phyloP scores from a whole-genome alignment of 2,329 filamentous ascomycete species.

The Leptographium procerum region DNA sequence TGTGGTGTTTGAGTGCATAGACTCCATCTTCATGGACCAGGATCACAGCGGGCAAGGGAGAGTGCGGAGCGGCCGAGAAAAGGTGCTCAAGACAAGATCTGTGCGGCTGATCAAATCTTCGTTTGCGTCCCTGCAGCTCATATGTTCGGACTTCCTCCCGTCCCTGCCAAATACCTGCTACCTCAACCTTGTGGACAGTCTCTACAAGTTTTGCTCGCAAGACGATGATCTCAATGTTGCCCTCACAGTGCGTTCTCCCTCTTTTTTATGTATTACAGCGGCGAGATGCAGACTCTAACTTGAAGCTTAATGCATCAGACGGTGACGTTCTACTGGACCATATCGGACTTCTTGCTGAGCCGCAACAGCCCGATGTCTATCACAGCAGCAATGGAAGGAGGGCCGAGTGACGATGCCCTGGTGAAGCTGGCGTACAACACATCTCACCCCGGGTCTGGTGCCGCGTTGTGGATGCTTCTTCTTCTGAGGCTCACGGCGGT shows the following conservation, averaged over 20 bases:
- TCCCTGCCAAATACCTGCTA: constrained; percentile 62
- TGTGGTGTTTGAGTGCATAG: constrained; percentile 73
- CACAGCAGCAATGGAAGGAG: constrained; percentile 42
- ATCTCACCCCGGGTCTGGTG: constrained; percentile 49
- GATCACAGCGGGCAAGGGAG: constrained; percentile 22
- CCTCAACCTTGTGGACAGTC: constrained; percentile 68
- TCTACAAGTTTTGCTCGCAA: constrained; percentile 83
- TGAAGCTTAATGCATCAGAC: constrained; percentile 41
- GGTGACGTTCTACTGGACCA: constrained; percentile 90
- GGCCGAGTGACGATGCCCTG: constrained; percentile 44
- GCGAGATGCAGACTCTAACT: background rate
- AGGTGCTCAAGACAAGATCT: constrained; percentile 44
- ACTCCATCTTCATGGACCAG: constrained; percentile 57
- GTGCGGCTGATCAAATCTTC: constrained; percentile 71
- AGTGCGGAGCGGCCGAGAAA: constrained; percentile 16
- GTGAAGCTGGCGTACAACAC: constrained; percentile 46
- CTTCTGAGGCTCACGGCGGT: constrained; percentile 60
- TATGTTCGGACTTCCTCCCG: constrained; percentile 87
- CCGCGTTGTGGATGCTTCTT: constrained; percentile 69
- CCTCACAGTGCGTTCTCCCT: constrained; percentile 54
- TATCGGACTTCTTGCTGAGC: constrained; percentile 72
- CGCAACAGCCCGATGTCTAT: constrained; percentile 48
- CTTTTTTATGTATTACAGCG: background rate
- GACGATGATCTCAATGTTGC: constrained; percentile 91
- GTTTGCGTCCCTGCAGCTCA: constrained; percentile 80